Percentiles rank a stretch among this genome's conserved stretches.
Evolutionary conservation across 2,329 filamentous ascomycete genomes (phyloP).

Genomic region (Phyllosticta citrichinensis): DNA sequence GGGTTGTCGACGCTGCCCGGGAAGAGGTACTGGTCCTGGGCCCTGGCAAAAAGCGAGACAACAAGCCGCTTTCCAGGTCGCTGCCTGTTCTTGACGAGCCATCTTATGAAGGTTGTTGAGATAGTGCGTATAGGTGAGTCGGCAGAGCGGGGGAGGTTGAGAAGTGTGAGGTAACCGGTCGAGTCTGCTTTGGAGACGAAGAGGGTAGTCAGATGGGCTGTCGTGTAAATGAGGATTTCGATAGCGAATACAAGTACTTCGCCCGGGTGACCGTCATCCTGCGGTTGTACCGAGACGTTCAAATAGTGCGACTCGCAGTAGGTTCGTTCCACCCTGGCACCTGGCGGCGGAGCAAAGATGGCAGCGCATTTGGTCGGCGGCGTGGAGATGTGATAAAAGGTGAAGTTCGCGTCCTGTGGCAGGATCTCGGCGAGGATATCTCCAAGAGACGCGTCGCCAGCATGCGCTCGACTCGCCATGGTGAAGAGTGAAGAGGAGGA

Average conservation of each 20-base stretch:
- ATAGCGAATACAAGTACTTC: conserved; percentile 70
- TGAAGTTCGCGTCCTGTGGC: conserved; percentile 49
- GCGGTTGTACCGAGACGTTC: conserved; percentile 41
- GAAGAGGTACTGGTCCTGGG: conserved; percentile 91
- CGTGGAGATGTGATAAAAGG: conserved; percentile 78
- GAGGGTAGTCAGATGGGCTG: conserved; percentile 67
- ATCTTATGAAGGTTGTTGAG: conserved; percentile 63
- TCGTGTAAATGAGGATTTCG: conserved; percentile 79
- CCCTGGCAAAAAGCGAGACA: conserved; percentile 81
- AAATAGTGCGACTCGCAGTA: conserved; percentile 81
- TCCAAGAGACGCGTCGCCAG: conserved; percentile 8
- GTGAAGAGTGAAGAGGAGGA: background rate
- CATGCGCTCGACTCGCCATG: background rate
- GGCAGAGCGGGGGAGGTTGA: conserved; percentile 42
- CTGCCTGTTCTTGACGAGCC: conserved; percentile 58
- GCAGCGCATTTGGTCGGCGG: conserved; percentile 64
- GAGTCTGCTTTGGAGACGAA: conserved; percentile 98
- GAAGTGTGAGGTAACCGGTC: conserved; percentile 69
- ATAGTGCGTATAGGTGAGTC: conserved; percentile 64
- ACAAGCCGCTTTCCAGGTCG: conserved; percentile 59
- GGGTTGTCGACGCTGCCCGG: conserved; percentile 78
- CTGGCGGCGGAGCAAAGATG: conserved; percentile 70
- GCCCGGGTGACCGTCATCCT: conserved; percentile 15
- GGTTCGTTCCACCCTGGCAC: conserved; percentile 62
- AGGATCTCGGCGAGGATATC: conserved; percentile 43